Evolutionary conservation across 129 eudicot genomes (phyloP), one percentile per base, ranked within the genome.

Genomic region (Arctium lappa): DNA sequence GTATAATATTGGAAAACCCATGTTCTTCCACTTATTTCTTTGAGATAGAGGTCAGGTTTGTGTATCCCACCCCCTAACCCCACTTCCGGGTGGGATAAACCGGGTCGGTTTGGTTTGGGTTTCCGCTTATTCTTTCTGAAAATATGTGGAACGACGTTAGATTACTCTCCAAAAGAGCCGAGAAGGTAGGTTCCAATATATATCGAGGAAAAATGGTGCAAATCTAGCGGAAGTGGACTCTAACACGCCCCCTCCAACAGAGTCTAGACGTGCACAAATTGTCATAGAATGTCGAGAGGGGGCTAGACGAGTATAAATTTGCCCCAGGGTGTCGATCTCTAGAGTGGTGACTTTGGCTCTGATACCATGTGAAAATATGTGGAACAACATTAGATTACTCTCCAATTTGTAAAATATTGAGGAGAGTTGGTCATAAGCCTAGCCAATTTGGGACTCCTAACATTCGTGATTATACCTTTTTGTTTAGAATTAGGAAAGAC

Each of bases 401-500:
- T 46, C 56, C 56, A 46, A 22, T 22, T 22, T 22, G 27, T 22
- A 22, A 22, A 22, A 11, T 46, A 46, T 46, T 2, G 56, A 1
- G 56, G 56, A 46, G 15, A 46, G 11, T 10, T 46, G 16, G 56
- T 46, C 56, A 22, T 11, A 46, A 46, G 27, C 15, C 27, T 56
- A 56, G 27, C 66, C 6, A 8, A 56, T 56, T 15, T 56, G 66
- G 6, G 27, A 56, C 27, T 53, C 8, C 8, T 53, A 56, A 60
- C 68, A 16, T 60, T 38, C 74, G 62, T 0, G 13, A 56, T 68
- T 40, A 12, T 27, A 18, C 38, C 46, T 71, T 7, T 6, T 27
- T 29, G 34, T 66, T 82, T 30, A 53, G 99, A 81, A 88, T 90
- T 37, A 86, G 42, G 63, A 88, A 88, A 78, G 81, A 84, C 22